These are phyloP conservation scores for Verticillium albo-atrum DNA, from an alignment of 2,329 filamentous ascomycete species.

Conservation along the genomic window DNA sequence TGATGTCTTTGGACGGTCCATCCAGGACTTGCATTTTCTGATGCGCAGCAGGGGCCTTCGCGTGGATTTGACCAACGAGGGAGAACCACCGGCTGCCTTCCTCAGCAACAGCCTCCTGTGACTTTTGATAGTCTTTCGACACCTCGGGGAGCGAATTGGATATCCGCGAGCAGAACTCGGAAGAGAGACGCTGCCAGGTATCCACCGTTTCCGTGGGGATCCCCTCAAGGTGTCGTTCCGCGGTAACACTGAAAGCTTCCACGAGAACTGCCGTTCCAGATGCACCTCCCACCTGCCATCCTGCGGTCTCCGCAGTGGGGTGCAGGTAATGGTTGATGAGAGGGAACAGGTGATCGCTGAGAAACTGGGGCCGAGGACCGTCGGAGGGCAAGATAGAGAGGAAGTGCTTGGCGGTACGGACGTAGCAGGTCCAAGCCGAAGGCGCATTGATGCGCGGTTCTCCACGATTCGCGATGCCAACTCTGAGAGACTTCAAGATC, in stretches of 20 bases:
- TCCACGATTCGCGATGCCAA: conserved; percentile 68
- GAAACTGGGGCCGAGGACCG: conserved; percentile 38
- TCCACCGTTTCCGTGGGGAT: conserved; percentile 44
- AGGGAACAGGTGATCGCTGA: conserved; percentile 47
- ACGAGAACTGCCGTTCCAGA: conserved; percentile 34
- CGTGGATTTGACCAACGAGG: conserved; percentile 45
- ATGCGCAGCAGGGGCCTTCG: conserved; percentile 14
- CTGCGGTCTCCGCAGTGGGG: conserved; percentile 33
- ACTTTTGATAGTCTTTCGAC: conserved; percentile 69
- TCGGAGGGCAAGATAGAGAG: conserved; percentile 38
- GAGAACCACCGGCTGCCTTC: conserved; percentile 66
- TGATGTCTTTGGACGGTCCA: conserved; percentile 17
- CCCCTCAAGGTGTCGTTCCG: conserved; percentile 33
- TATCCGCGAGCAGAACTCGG: conserved; percentile 60
- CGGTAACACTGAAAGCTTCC: conserved; percentile 41
- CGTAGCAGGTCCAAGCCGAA: conserved; percentile 72
- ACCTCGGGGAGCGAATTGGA: conserved; percentile 76
- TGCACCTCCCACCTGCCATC: conserved; percentile 19
- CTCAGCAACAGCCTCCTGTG: conserved; percentile 64
- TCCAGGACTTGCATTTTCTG: conserved; percentile 26
- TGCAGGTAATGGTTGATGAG: conserved; percentile 52
- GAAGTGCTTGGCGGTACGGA: conserved; percentile 56
- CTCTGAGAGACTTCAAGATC: conserved; percentile 63
- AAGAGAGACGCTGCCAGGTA: conserved; percentile 61
- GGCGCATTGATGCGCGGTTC: conserved; percentile 66